Percentiles rank a stretch among this genome's conserved stretches.
phyloP scores from a whole-genome alignment of 805 yeast genomes.

The Hanseniaspora osmophila region DNA sequence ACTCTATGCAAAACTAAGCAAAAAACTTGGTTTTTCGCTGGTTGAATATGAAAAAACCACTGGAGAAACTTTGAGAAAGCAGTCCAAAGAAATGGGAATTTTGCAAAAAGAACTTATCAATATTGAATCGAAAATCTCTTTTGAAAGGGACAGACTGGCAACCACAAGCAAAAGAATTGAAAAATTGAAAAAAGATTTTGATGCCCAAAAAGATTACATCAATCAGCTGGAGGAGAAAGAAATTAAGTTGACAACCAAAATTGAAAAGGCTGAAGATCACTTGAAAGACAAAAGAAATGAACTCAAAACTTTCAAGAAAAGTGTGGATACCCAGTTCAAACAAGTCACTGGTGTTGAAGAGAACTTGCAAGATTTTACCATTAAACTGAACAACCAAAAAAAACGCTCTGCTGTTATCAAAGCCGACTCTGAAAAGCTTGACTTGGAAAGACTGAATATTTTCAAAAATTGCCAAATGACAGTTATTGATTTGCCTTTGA shows the following conservation, averaged over 20 bases:
- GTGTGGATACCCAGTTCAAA: conserved; percentile 20
- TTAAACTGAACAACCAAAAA: conserved; percentile 17
- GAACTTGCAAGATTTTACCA: conserved; percentile 24
- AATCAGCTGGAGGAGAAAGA: conserved; percentile 23
- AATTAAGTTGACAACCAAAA: conserved; percentile 17
- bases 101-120: conserved; percentile 47
- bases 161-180: conserved; percentile 27
- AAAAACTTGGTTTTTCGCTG: conserved; percentile 39
- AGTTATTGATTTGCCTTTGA: conserved; percentile 47
- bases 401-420: conserved; percentile 29
- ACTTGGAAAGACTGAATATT: conserved; percentile 41
- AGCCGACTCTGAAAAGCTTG: conserved; percentile 39
- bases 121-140: conserved; percentile 44
- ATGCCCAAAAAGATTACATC: conserved; percentile 24
- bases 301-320: conserved; percentile 21
- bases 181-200: conserved; percentile 19
- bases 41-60: conserved; percentile 58
- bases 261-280: conserved; percentile 29
- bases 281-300: conserved; percentile 26
- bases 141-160: conserved; percentile 46
- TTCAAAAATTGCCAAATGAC: conserved; percentile 66
- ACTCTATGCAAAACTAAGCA: conserved; percentile 42
- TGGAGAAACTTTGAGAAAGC: conserved; percentile 41
- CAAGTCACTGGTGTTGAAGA: conserved; percentile 36
- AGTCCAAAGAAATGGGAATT: conserved; percentile 47